Base-by-base conservation (phyloP, 345 rosid species). In the Eucalyptus pumila region DNA sequence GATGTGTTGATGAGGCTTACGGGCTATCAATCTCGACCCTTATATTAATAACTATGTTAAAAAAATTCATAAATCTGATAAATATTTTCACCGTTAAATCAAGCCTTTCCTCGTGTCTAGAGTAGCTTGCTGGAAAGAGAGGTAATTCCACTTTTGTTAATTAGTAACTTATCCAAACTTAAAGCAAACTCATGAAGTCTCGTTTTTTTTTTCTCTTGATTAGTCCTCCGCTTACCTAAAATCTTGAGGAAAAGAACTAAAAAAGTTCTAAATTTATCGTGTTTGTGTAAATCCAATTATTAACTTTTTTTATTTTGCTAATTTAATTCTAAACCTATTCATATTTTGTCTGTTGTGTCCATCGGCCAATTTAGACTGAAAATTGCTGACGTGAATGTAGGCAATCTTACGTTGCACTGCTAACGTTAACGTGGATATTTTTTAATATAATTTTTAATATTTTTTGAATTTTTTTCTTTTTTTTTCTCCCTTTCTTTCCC, bases 361-460 rank as follows among this genome's bases (percentile, higher is more conserved):
- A 24, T 56, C 0, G 1, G 30, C 30, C 62, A 56, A 56, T 23
- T 56, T 56, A 56, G 14, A 23, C 0, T 56, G 2, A 3, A 56
- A 56, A 24, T 56, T 10, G 30, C 0, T 24, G 0, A 56, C 1
- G 3, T 56, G 30, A 26, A 56, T 24, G 30, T 0, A 9, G 2
- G 2, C 3, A 2, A 3, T 24, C 13, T 2, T 56, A 56, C 2
- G 0, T 56, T 23, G 6, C 6, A 56, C 0, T 23, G 3, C 27
- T 23, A 23, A 24, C 0, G 6, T 23, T 23, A 24, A 56, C 1
- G 3, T 56, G 0, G 30, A 24, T 24, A 56, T 56, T 56, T 56
- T 56, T 24, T 24, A 4, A 56, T 56, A 24, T 56, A 56, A 2
- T 1, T 56, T 56, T 56, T 23, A 24, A 56, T 23, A 23, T 24